Conservation (phyloP, 2,329 filamentous ascomycete species). For the Cladobotryum protrusum region DNA sequence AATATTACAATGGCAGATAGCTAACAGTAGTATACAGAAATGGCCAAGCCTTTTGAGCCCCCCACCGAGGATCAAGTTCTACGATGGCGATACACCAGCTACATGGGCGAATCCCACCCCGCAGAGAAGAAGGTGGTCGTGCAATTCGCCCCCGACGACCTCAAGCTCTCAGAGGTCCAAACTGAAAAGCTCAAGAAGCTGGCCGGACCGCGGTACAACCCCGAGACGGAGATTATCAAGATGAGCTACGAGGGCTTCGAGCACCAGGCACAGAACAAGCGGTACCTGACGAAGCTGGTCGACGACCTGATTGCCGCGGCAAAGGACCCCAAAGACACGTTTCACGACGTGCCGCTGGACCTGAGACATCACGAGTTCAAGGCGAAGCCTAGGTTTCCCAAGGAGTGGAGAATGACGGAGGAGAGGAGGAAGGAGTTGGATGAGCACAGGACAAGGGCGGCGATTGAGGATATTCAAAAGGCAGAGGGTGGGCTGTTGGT, state of each 20-base stretch:
- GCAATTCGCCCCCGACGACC: conserved; percentile 72
- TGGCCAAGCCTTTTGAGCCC: conserved; percentile 72
- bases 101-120: conserved; percentile 90
- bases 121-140: conserved; percentile 91
- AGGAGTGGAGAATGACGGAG: conserved; percentile 73
- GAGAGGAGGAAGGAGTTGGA: conserved; percentile 61
- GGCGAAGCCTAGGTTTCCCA: conserved; percentile 65
- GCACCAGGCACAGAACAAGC: conserved; percentile 92
- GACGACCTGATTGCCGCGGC: conserved; percentile 67
- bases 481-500: conserved; percentile 50
- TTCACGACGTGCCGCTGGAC: conserved; percentile 85
- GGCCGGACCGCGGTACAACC: conserved; percentile 80
- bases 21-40: conserved; percentile 46
- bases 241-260: conserved; percentile 88
- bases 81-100: conserved; percentile 93
- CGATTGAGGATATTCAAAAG: conserved; percentile 49
- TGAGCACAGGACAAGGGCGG: conserved; percentile 46
- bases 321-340: conserved; percentile 71
- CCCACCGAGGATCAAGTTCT: conserved; percentile 65
- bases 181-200: conserved; percentile 81
- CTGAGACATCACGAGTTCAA: conserved; percentile 76
- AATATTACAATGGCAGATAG: background rate
- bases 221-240: conserved; percentile 70
- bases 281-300: conserved; percentile 78
- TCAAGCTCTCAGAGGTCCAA: conserved; percentile 63